Evolutionary conservation across 257 asterid genomes (phyloP), one percentile per base, ranked within the genome.

Genomic region (Leptodermis oblonga): DNA sequence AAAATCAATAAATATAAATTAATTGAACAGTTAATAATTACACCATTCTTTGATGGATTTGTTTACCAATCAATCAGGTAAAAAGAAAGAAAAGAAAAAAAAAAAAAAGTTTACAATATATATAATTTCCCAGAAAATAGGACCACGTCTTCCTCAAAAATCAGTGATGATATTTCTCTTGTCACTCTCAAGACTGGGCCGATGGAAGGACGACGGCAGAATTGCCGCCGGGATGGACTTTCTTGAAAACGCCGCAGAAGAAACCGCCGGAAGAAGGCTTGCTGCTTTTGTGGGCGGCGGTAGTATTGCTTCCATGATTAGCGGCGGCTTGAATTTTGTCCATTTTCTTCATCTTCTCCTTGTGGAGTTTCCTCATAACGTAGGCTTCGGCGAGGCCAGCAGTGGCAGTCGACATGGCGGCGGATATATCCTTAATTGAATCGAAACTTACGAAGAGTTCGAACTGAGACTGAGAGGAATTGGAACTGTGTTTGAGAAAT

Each of bases 341-440:
- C 23, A 46, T 61, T 41, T 13, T 54, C 66, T 83, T 64, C 66
- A 49, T 76, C 71, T 55, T 80, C 70, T 78, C 79, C 55, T 71
- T 68, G 43, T 73, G 49, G 28, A 74, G 43, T 13, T 69, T 80
- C 46, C 49, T 76, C 77, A 60, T 73, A 45, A 72, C 70, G 11
- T 78, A 71, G 39, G 20, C 77, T 58, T 80, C 87, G 33, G 75
- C 85, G 65, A 83, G 78, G 61, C 62, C 77, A 3, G 58, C 62
- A 28, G 74, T 61, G 17, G 76, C 41, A 23, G 52, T 62, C 58
- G 68, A 15, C 76, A 74, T 66, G n/a, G 48, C 20, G 15, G 14
- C 0, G 2, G 36, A 30, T 59, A 13, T 4, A 3, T 42, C 20
- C 33, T 39, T 25, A 22, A 14, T 48, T 48, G 0, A 17, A 17